Evolutionary conservation across 768 basidiomycete species (phyloP).

Genomic region (Pisolithus orientalis): DNA sequence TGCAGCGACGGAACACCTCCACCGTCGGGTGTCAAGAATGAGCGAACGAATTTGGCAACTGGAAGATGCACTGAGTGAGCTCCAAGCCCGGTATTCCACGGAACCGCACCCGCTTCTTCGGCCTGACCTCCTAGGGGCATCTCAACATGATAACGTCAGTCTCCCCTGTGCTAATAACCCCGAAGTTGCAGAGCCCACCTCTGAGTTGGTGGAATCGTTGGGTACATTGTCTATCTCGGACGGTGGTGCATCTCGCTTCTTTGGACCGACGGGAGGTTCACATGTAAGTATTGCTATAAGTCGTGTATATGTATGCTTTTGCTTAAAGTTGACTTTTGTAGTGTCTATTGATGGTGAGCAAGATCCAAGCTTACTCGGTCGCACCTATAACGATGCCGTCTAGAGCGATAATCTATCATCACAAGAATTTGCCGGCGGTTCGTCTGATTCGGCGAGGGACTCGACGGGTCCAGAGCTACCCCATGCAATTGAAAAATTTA

Average conservation of each 20-base stretch:
- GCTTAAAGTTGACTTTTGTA: slow-evolving; percentile 7
- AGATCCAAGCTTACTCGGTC: slow-evolving; percentile 1
- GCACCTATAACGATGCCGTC: slow-evolving; percentile 5
- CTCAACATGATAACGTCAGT: slow-evolving; percentile 24
- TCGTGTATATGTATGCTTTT: slow-evolving; percentile 1
- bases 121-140: slow-evolving; percentile 39
- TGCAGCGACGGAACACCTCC: slow-evolving; percentile 61
- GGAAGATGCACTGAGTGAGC: slow-evolving; percentile 50
- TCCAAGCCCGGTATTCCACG: slow-evolving; percentile 45
- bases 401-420: slow-evolving; percentile 20
- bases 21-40: slow-evolving; percentile 49
- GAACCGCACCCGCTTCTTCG: slow-evolving; percentile 57
- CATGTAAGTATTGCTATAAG: slow-evolving; percentile 40
- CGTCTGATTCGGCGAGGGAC: slow-evolving; percentile 22
- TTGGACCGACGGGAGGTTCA: slow-evolving; percentile 61
- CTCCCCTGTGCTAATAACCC: slow-evolving; percentile 21
- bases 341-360: slow-evolving; percentile 30
- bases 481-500: slow-evolving; percentile 40
- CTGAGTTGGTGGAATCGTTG: slow-evolving; percentile 49
- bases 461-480: slow-evolving; percentile 25
- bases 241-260: slow-evolving; percentile 55
- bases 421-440: slow-evolving; percentile 12
- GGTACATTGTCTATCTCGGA: slow-evolving; percentile 58
- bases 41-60: slow-evolving; percentile 49
- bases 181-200: slow-evolving; percentile 10